phyloP scores from a whole-genome alignment of 2,329 filamentous ascomycete genomes.

The Fusarium fujikuroi region DNA sequence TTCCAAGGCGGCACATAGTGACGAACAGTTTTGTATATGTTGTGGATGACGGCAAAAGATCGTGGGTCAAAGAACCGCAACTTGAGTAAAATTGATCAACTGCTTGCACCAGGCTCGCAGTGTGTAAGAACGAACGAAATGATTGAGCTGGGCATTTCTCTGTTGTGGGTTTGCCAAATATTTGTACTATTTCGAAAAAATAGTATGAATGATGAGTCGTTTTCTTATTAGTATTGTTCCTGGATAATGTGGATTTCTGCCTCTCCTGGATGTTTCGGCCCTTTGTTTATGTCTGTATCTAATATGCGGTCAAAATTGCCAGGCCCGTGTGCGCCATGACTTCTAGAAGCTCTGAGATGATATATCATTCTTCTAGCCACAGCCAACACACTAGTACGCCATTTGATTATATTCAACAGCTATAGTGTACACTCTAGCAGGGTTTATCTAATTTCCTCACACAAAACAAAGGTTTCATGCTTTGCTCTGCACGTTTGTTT shows the following conservation, averaged over 20 bases:
- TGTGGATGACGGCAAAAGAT: background rate
- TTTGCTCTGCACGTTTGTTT: constrained; percentile 5
- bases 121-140: background rate
- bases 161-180: background rate
- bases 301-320: background rate
- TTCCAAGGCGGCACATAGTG: background rate
- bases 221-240: constrained; percentile 8
- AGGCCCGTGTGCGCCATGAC: background rate
- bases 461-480: background rate
- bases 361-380: constrained; percentile 20
- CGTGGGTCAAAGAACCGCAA: background rate
- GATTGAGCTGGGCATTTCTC: background rate
- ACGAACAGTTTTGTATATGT: constrained; percentile 5
- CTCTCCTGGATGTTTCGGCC: background rate
- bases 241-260: background rate
- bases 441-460: background rate
- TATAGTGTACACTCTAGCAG: background rate
- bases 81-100: background rate
- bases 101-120: constrained; percentile 1
- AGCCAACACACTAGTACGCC: background rate
- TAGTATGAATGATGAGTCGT: background rate
- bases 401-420: background rate
- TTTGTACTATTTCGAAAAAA: constrained; percentile 12
- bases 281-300: constrained; percentile 8
- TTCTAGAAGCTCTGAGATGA: constrained; percentile 8